Percentiles rank a stretch among this genome's conserved stretches.
These are phyloP conservation scores for Jacaranda copaia DNA, from an alignment of 257 asterid genomes.

Conservation along the genomic window DNA sequence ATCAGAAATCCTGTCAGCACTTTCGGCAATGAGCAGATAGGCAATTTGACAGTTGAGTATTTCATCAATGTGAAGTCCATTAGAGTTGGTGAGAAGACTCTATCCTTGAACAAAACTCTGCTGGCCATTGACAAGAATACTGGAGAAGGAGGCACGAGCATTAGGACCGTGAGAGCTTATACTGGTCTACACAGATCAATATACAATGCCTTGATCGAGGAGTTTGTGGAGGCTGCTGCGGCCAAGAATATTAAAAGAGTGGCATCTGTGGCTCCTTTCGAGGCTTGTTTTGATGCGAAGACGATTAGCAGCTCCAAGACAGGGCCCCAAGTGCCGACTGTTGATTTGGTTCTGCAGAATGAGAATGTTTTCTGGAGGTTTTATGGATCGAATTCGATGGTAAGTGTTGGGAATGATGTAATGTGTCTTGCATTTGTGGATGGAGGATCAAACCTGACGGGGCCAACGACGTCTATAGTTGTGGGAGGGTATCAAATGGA, in stretches of 20 bases:
- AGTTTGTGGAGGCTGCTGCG: constrained; percentile 49
- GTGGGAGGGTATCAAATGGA: constrained; percentile 67
- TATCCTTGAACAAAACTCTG: constrained; percentile 47
- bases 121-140: constrained; percentile 46
- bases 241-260: constrained; percentile 44
- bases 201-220: constrained; percentile 40
- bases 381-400: constrained; percentile 56
- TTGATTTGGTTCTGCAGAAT: constrained; percentile 48
- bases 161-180: constrained; percentile 59
- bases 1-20: constrained; percentile 52
- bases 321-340: constrained; percentile 49
- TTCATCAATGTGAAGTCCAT: constrained; percentile 49
- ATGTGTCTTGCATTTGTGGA: constrained; percentile 62
- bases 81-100: constrained; percentile 42
- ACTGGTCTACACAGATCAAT: constrained; percentile 50
- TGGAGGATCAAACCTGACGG: constrained; percentile 30
- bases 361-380: constrained; percentile 49
- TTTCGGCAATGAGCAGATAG: constrained; percentile 36
- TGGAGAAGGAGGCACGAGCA: constrained; percentile 56
- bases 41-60: constrained; percentile 49
- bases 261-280: constrained; percentile 55
- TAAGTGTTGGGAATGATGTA: constrained; percentile 38
- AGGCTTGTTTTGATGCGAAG: constrained; percentile 53
- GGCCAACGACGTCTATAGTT: constrained; percentile 47
- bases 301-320: constrained; percentile 32